These are phyloP conservation scores for Suillus lakei DNA, from an alignment of 768 basidiomycete genomes.

Conservation along the genomic window DNA sequence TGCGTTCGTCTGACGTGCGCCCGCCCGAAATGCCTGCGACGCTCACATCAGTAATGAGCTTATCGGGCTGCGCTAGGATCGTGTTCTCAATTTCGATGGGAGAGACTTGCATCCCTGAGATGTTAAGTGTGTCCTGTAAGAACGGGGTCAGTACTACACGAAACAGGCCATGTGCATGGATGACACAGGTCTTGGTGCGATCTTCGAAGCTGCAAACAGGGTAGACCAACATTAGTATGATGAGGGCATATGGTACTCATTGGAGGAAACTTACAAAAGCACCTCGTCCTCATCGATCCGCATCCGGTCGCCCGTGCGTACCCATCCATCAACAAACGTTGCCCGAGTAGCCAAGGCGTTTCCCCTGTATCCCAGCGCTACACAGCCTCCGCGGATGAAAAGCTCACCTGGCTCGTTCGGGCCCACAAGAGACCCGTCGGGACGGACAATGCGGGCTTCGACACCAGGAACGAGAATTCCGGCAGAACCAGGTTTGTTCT, in stretches of 20 bases:
- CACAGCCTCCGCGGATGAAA: conserved; percentile 52
- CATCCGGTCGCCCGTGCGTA: conserved; percentile 70
- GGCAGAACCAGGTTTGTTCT: conserved; percentile 41
- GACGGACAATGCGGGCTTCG: conserved; percentile 57
- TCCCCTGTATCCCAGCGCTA: conserved; percentile 67
- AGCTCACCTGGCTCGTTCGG: conserved; percentile 66
- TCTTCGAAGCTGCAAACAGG: conserved; percentile 57
- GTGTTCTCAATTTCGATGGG: conserved; percentile 72
- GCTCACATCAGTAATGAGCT: conserved; percentile 61
- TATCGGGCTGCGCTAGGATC: conserved; percentile 59
- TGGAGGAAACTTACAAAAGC: conserved; percentile 54
- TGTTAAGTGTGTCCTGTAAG: conserved; percentile 67
- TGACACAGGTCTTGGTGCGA: conserved; percentile 55
- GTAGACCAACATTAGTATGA: neutral
- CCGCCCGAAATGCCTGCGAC: conserved; percentile 76
- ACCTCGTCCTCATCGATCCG: conserved; percentile 54
- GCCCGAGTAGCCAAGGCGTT: conserved; percentile 64
- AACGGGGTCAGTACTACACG: neutral
- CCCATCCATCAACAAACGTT: conserved; percentile 70
- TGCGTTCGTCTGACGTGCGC: conserved; percentile 66
- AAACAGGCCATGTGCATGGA: conserved; percentile 20
- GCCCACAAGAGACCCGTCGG: conserved; percentile 55
- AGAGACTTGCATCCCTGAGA: conserved; percentile 74
- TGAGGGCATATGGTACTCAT: neutral
- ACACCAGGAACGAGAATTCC: conserved; percentile 63